Base-by-base conservation (phyloP, 1,139 yeast species). In the Saccharomyces hybrid region DNA sequence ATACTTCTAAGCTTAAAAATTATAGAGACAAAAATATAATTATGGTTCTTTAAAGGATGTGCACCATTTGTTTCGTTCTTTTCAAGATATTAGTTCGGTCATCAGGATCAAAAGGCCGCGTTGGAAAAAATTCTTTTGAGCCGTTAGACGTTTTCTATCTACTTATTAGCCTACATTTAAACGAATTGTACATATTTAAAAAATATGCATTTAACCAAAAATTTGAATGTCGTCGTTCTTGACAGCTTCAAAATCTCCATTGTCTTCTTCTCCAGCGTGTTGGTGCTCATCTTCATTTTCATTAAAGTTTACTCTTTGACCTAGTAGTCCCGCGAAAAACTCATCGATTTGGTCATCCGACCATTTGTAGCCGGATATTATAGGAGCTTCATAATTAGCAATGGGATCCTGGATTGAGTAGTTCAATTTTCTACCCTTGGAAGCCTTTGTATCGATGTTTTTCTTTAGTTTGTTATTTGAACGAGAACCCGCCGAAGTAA, bases 321-420 rank as follows among this genome's bases (percentile, higher is more conserved):
- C 99, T 56, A 91, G 77, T 50, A 91, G 75, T 6, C 96, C 88
- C 1, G 96, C 93, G 72, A 90, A 91, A 59, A 91, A 81, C 66
- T 91, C 97, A 70, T 91, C 98, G 51, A 89, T 88, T 72, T 91
- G 97, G 59, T 84, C 86, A 66, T 90, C 96, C 54, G 80, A 81
- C 98, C 98, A 91, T 56, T 76, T 76, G 58, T 73, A 76, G 0
- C 78, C 76, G 16, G 76, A 72, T 44, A 78, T 78, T 9, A 62
- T 55, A 31, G 98, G 96, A 1, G 96, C 87, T 68, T 88, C 97
- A 69, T 85, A 93, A 68, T 93, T 91, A 55, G 90, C 88, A 52
- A 95, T 78, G 58, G 86, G 86, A 58, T 93, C 98, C 69, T 93
- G 98, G 16, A 89, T 83, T 41, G 88, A 86, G 69, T 81, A 93